Base-by-base conservation (phyloP, 2,329 filamentous ascomycete genomes). In the Aspergillus latus region DNA sequence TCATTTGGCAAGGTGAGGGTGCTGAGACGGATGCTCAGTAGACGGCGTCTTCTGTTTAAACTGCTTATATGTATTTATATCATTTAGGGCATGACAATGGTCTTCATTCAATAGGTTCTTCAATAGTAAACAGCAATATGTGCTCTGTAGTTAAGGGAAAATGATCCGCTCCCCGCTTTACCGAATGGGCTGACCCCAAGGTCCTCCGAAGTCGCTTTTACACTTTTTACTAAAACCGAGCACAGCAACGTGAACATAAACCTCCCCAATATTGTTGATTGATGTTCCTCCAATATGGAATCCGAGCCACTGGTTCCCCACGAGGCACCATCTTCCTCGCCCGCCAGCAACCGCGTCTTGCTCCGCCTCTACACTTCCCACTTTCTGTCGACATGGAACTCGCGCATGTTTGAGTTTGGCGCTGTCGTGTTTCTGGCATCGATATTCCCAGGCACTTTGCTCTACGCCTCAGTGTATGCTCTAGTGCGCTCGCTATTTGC, bases 391-490 rank as follows among this genome's bases (percentile, higher is more conserved):
- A 82, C 84, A 48, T 86, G 83, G 82, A 88, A 87, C 68, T 82
- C 84, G 0, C 81, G 85, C 16, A 72, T 84, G 54, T 88, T 87
- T 59, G 84, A 88, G 65, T 87, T 87, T 54, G 84, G 79, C 30
- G 80, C 82, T 5, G 81, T 87, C 4, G 73, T 86, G 5, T 86
- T 81, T 67, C 74, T 86, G 8, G 82, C 83, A 0, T 70, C 76
- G 1, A 78, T 83, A 45, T 86, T 78, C 62, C 81, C 81, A 0
- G 72, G 77, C 0, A 89, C 86, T 0, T 74, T 91, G 21, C 76
- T 88, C 21, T 87, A 84, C 36, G 79, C 86, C 54, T 89, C 87
- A 0, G 73, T 87, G n/a, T 91, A 90, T 65, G 88, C 88, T 0
- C 72, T 90, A 5, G 75, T 80, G 4, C 82, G 88, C 21, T 79